phyloP scores from a whole-genome alignment of 768 basidiomycete species.

The Hygrocybe coccinea region DNA sequence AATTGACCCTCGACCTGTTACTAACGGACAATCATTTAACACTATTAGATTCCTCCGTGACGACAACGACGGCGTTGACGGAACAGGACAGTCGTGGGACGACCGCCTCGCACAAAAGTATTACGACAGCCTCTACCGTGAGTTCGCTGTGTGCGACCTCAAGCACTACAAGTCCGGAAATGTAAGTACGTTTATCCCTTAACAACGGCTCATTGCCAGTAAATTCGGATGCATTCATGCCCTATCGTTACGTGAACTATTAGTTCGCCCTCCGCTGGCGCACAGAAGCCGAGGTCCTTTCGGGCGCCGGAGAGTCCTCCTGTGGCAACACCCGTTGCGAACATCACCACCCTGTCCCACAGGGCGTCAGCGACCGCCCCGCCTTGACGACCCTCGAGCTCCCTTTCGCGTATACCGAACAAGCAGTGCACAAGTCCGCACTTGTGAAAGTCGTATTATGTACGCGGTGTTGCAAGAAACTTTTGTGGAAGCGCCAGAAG shows the following conservation, averaged over 20 bases:
- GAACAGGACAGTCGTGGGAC: slow-evolving; percentile 58
- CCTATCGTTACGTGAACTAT: neutral
- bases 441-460: slow-evolving; percentile 92
- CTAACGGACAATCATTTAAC: too few relatives aligned
- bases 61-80: slow-evolving; percentile 43
- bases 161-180: slow-evolving; percentile 95
- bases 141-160: slow-evolving; percentile 87
- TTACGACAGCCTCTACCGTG: slow-evolving; percentile 82
- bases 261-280: slow-evolving; percentile 92
- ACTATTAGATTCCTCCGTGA: slow-evolving; percentile 82
- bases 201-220: too few relatives aligned
- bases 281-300: slow-evolving; percentile 84
- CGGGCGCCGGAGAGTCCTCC: slow-evolving; percentile 77
- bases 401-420: slow-evolving; percentile 85
- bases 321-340: slow-evolving; percentile 88
- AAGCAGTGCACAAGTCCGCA: slow-evolving; percentile 67
- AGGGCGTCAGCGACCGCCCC: slow-evolving; percentile 19
- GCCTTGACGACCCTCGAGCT: slow-evolving; percentile 75
- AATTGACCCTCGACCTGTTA: too few relatives aligned
- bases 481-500: slow-evolving; percentile 78
- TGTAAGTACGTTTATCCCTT: slow-evolving; percentile 50
- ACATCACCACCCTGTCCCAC: slow-evolving; percentile 43
- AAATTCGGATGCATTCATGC: neutral
- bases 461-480: slow-evolving; percentile 68
- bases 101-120: slow-evolving; percentile 85